Base-by-base conservation (phyloP, 2,329 filamentous ascomycete genomes). In the Neonectria ditissima region DNA sequence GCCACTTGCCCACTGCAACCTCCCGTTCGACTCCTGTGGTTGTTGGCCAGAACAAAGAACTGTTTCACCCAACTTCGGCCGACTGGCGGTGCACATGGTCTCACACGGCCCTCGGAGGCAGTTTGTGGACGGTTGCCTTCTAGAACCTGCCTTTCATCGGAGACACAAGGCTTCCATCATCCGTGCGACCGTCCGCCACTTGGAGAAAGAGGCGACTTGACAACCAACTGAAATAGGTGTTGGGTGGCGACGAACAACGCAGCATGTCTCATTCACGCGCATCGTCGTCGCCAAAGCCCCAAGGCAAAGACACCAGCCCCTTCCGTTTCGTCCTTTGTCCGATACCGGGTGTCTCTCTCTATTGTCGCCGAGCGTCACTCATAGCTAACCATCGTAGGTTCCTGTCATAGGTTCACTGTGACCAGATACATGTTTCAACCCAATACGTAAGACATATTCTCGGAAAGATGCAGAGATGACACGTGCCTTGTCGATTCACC, bases 221-320 rank as follows among this genome's bases (percentile, higher is more conserved):
- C 9, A 30, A 50, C 28, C 14, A 18, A 30, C 8, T 32, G 8
- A 14, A 47, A 7, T 22, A 47, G n/a, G 11, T 4, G 30, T 32
- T 2, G 14, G 28, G 26, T 16, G 26, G 16, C 10, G 32, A 11
- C 26, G 9, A 28, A 11, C 45, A 32, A 32, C 9, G 16, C 26
- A 30, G 18, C n/a, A 5, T 34, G 47, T 50, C 47, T 50, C 28
- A 50, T 28, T 50, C n/a, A 14, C 11, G 4, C 10, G 20, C 18
- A n/a, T 10, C 28, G 32, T 50, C 13, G 7, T 50, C 47, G 18
- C n/a, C 26, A 50, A 48, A 50, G 47, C 22, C 47, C 47, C 47
- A 13, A 28, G 28, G 45, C 26, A 32, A 50, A 32, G 45, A 30
- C 26, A 50, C 28, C 47, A 20, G n/a, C 10, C 47, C 18, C 24